These are phyloP conservation scores for Sporobolomyces roseus DNA, from an alignment of 768 basidiomycete species.

Conservation along the genomic window DNA sequence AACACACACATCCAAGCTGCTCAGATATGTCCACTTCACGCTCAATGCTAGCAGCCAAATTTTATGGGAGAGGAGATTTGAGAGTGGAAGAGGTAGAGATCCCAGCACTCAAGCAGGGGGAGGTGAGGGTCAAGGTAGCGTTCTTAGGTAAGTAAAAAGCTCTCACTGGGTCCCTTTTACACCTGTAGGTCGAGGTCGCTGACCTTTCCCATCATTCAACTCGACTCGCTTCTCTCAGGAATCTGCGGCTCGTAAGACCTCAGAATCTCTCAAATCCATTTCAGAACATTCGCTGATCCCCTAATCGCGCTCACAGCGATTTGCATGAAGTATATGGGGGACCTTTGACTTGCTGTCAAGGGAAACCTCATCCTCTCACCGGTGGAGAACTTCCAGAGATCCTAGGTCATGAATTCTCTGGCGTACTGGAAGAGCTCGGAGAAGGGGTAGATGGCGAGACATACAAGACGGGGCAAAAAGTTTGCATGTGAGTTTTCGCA, in stretches of 20 bases:
- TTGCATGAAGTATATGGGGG: constrained; percentile 52
- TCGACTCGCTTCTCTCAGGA: constrained; percentile 26
- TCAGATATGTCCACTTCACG: neutral
- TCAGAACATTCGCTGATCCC: neutral
- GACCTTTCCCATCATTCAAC: neutral
- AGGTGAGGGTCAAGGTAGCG: constrained; percentile 51
- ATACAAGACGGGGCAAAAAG: constrained; percentile 48
- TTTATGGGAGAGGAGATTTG: constrained; percentile 53
- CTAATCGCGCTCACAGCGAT: constrained; percentile 43
- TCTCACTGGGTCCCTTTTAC: no score
- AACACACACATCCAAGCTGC: neutral
- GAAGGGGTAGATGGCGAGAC: constrained; percentile 48
- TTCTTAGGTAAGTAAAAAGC: neutral
- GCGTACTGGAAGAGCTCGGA: constrained; percentile 44
- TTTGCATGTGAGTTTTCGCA: constrained; percentile 44
- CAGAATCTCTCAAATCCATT: no score
- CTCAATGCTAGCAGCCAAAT: constrained; percentile 54
- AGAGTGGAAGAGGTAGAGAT: constrained; percentile 52
- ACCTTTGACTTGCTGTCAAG: constrained; percentile 48
- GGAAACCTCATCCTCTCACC: constrained; percentile 50
- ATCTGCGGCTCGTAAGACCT: constrained; percentile 52
- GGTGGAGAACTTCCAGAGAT: constrained; percentile 53
- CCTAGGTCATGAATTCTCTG: constrained; percentile 51
- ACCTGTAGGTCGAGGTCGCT: no score
- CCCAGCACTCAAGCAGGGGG: constrained; percentile 48